A percentile compares a stretch with the other conserved stretches of the same genome.
phyloP scores from a whole-genome alignment of 2,329 filamentous ascomycete genomes.

The Cadophora gregata region DNA sequence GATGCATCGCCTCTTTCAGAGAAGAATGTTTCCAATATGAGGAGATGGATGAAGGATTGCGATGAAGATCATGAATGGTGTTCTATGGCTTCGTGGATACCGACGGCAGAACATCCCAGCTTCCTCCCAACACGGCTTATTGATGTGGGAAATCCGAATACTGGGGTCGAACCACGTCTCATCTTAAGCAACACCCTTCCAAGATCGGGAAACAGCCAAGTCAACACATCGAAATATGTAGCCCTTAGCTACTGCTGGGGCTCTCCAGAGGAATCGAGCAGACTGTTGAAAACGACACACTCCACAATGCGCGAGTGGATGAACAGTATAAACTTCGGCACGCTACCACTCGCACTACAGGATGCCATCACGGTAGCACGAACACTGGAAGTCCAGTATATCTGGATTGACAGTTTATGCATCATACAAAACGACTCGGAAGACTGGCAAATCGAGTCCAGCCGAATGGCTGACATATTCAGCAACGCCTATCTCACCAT shows the following conservation, averaged over 20 bases:
- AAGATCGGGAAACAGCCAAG: not conserved
- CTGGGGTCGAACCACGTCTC: not conserved
- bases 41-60: not conserved
- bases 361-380: conserved; percentile 29
- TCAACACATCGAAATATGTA: not conserved
- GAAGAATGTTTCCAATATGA: not conserved
- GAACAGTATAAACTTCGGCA: conserved; percentile 7
- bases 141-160: not conserved
- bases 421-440: conserved; percentile 43
- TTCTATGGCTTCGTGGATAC: not conserved
- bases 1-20: not conserved
- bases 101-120: not conserved
- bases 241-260: conserved; percentile 30
- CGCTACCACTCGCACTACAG: conserved; percentile 27
- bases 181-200: not conserved
- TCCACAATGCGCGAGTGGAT: conserved; percentile 13
- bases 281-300: conserved; percentile 27
- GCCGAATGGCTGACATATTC: conserved; percentile 40
- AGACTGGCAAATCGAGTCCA: conserved; percentile 41
- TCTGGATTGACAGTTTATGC: conserved; percentile 46
- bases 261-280: conserved; percentile 12
- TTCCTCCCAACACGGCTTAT: not conserved
- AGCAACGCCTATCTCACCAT: conserved; percentile 32
- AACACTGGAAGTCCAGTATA: conserved; percentile 38
- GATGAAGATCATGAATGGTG: not conserved